Base-by-base conservation (phyloP, 371 early-diverging fungal species). In the Batkoa obscura region DNA sequence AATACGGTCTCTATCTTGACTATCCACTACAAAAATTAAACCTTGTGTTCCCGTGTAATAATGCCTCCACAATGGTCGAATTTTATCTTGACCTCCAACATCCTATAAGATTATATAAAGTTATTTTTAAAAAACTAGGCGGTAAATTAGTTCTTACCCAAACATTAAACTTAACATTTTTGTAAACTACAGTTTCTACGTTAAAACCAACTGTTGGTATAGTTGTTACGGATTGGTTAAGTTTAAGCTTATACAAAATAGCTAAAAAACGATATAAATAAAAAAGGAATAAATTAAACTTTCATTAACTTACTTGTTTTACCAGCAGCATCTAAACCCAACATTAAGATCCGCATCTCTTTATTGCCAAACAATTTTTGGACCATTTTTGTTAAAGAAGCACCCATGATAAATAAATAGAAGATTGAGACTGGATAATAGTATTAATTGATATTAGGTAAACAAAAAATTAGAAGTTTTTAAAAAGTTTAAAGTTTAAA, bases 281-380 rank as follows among this genome's bases (percentile, higher is more conserved):
- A 38, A 13, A 15, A 35, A 32, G 8, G 4, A 23, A 23, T 23
- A 12, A 37, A 34, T 8, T 6, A 15, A 38, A 13, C 37, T 17
- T 39, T 31, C 8, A 8, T 23, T 51, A 68, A 66, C 70, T 67
- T 81, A 77, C 84, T 89, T 60, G 90, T 94, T 74, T 94, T 94
- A 56, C 94, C 94, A 45, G 92, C 87, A 56, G 88, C 88, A 72
- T 94, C 92, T 46, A 89, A 71, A 50, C 94, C 94, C 36, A 91
- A 73, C 80, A 92, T 86, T 12, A 92, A 71, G 57, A 94, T 81
- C 65, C 86, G 84, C 78, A 88, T 79, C 66, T 91, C 87, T 64
- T 81, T 86, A 63, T 79, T 85, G 58, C 86, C 84, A 71, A 83
- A 79, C 61, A 88, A 67, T 62, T 74, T 77, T 42, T 73, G 61